These are phyloP conservation scores for Kazachstania kunashirensis DNA, from an alignment of 805 yeast genomes.

Conservation along the genomic window DNA sequence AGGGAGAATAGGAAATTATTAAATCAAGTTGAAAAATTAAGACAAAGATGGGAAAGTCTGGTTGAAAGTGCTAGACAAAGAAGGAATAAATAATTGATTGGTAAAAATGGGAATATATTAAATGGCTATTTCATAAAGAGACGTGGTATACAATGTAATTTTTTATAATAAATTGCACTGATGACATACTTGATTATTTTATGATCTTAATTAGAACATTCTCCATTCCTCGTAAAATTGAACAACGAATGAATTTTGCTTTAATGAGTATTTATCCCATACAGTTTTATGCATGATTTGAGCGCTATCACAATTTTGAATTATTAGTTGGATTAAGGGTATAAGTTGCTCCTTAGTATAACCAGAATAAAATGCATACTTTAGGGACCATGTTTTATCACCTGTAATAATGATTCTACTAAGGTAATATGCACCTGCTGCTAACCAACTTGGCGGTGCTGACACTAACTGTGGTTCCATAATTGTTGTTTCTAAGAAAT, in stretches of 20 bases:
- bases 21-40: constrained; percentile 41
- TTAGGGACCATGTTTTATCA: constrained; percentile 70
- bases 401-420: constrained; percentile 55
- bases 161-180: background rate
- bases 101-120: background rate
- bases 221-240: constrained; percentile 7
- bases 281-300: constrained; percentile 58
- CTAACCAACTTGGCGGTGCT: constrained; percentile 85
- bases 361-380: constrained; percentile 79
- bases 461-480: constrained; percentile 84
- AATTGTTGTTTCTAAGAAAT: constrained; percentile 73
- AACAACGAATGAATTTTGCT: constrained; percentile 67
- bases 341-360: constrained; percentile 70
- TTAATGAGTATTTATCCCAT: constrained; percentile 75
- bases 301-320: constrained; percentile 52
- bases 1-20: constrained; percentile 39
- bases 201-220: no score
- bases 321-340: constrained; percentile 60
- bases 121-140: no score
- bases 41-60: constrained; percentile 55
- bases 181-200: no score
- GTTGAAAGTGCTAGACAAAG: constrained; percentile 55
- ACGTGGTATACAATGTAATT: background rate
- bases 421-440: constrained; percentile 83
- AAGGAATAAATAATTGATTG: constrained; percentile 31